Percentiles rank a stretch among this genome's conserved stretches.
Conservation (phyloP, 2,329 filamentous ascomycete genomes). For the Phaeosphaeriaceae sp. region DNA sequence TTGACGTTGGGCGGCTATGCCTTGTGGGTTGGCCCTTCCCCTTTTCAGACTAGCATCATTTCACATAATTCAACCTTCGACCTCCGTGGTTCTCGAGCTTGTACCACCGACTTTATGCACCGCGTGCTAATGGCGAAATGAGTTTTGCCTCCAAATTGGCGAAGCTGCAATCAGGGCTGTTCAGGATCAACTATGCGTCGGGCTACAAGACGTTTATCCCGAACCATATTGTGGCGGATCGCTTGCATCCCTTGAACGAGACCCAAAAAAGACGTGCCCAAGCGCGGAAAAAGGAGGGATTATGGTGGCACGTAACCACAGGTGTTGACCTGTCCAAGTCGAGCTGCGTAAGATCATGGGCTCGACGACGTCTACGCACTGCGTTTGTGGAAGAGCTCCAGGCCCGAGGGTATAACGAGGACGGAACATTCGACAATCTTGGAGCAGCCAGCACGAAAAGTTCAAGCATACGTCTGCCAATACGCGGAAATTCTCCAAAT, state of each 20-base stretch:
- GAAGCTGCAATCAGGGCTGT: conserved; percentile 18
- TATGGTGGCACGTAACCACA: conserved; percentile 44
- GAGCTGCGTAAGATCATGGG: conserved; percentile 41
- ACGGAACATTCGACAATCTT: conserved; percentile 27
- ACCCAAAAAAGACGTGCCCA: conserved; percentile 23
- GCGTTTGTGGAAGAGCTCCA: conserved; percentile 41
- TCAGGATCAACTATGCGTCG: conserved; percentile 31
- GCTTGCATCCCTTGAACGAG: conserved; percentile 34
- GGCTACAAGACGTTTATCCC: conserved; percentile 32
- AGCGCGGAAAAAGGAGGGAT: conserved; percentile 29
- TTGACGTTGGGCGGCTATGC: conserved; percentile 11
- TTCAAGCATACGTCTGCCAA: conserved; percentile 7
- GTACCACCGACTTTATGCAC: neutral
- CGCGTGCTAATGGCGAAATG: conserved; percentile 19
- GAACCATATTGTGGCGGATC: conserved; percentile 29
- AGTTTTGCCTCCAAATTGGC: conserved; percentile 19
- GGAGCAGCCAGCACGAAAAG: neutral
- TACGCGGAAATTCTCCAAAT: conserved; percentile 9
- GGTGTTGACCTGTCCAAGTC: conserved; percentile 34
- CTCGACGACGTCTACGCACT: conserved; percentile 35
- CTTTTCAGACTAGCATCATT: conserved; percentile 5
- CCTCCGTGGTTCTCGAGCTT: neutral
- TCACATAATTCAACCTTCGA: neutral
- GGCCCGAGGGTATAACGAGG: conserved; percentile 34
- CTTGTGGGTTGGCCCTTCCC: conserved; percentile 1